phyloP scores from a whole-genome alignment of 164 flowering plant species.

The Annona cherimola region DNA sequence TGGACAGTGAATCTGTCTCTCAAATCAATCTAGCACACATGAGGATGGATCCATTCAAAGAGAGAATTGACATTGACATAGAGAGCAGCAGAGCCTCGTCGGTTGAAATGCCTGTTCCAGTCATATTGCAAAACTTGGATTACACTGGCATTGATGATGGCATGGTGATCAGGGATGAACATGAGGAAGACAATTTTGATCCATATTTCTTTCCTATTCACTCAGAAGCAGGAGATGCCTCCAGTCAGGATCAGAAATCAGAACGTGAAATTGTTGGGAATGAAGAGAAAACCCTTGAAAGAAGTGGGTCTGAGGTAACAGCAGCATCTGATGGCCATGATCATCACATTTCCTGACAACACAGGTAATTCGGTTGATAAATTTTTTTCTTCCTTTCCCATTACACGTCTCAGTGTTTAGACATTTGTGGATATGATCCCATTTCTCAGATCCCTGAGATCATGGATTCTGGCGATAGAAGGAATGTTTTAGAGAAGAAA shows the following conservation, averaged over 20 bases:
- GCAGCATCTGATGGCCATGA: not conserved
- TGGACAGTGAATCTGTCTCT: slow-evolving; percentile 14
- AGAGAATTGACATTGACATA: slow-evolving; percentile 65
- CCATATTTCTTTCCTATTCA: slow-evolving; percentile 25
- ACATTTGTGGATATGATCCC: too few species aligned
- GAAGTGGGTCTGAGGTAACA: not conserved
- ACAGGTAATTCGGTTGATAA: not conserved
- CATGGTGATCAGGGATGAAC: slow-evolving; percentile 38
- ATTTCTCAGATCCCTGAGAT: too few species aligned
- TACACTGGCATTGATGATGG: slow-evolving; percentile 47
- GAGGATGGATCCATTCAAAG: slow-evolving; percentile 30
- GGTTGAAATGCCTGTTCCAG: slow-evolving; percentile 40
- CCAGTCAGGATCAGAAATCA: slow-evolving; percentile 8
- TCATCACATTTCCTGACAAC: not conserved
- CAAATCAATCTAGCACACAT: slow-evolving; percentile 25
- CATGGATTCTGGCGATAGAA: too few species aligned
- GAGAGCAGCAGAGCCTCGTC: slow-evolving; percentile 34
- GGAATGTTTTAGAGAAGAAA: too few species aligned
- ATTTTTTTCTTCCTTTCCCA: not conserved
- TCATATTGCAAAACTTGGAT: slow-evolving; percentile 55
- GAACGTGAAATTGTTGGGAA: not conserved
- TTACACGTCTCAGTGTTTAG: too few species aligned
- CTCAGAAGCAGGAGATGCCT: slow-evolving; percentile 17
- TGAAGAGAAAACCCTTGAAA: slow-evolving; percentile 10
- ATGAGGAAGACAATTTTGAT: slow-evolving; percentile 28